Evolutionary conservation across 495 filamentous ascomycete species (phyloP).

Genomic region (Talaromyces thailandensis): DNA sequence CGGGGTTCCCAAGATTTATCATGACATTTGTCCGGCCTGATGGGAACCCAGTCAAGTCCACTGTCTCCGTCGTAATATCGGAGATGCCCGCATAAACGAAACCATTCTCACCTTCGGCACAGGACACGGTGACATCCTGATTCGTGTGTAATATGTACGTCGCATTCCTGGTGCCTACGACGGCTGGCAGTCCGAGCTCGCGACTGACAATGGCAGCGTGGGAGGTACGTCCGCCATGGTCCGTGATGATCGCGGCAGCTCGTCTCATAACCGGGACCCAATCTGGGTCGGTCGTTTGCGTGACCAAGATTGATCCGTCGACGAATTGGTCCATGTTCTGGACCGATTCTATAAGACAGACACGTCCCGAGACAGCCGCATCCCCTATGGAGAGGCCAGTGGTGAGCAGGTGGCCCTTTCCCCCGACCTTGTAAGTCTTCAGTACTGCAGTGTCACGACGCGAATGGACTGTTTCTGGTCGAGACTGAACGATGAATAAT

Average conservation of each 20-base stretch:
- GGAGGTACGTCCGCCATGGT: conserved; percentile 30
- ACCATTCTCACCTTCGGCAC: conserved; percentile 24
- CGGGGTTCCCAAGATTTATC: conserved; percentile 23
- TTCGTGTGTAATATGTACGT: conserved; percentile 26
- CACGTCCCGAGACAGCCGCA: conserved; percentile 21
- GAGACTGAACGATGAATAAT: conserved; percentile 28
- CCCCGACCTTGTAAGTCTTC: conserved; percentile 20
- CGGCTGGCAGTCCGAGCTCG: conserved; percentile 24
- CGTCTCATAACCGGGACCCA: conserved; percentile 31
- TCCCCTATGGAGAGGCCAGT: conserved; percentile 21
- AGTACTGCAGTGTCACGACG: conserved; percentile 15
- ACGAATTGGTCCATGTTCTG: conserved; percentile 22
- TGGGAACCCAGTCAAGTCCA: conserved; percentile 15
- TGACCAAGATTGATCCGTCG: conserved; percentile 21
- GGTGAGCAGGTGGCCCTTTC: conserved; percentile 16
- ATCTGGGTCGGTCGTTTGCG: conserved; percentile 24
- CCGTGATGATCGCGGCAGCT: conserved; percentile 24
- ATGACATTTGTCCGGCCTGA: conserved; percentile 13
- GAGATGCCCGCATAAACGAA: conserved; percentile 26
- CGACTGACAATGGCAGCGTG: conserved; percentile 32
- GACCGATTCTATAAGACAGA: conserved; percentile 22
- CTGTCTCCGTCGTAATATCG: conserved; percentile 15
- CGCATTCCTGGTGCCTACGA: conserved; percentile 22
- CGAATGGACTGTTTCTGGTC: conserved; percentile 29
- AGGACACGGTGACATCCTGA: conserved; percentile 28